Conservation (phyloP, 78 protist species). For the Planoprotostelium fungivorum region DNA sequence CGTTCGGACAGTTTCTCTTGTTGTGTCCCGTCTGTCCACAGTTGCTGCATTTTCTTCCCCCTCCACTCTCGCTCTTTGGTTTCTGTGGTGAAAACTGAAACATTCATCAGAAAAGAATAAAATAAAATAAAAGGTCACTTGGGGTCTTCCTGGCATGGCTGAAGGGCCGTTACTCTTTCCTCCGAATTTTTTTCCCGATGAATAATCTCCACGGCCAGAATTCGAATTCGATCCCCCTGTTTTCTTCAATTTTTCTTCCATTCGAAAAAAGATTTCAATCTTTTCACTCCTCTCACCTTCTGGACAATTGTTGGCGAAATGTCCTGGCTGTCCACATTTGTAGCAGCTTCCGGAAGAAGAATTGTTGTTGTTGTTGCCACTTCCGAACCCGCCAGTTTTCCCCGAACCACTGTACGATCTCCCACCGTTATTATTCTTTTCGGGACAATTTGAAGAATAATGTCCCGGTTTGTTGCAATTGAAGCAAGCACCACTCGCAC, state of each 20-base stretch:
- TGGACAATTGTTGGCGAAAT: slow-evolving; percentile 11
- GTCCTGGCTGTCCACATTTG: slow-evolving; percentile 13
- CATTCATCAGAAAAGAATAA: not conserved
- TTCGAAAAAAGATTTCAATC: not conserved
- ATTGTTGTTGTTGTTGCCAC: not conserved
- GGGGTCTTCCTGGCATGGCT: not conserved
- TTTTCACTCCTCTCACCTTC: not conserved
- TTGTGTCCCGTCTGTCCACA: not conserved
- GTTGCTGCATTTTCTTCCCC: not conserved
- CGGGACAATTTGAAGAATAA: slow-evolving; percentile 28
- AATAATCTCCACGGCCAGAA: not conserved
- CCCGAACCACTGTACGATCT: too few relatives aligned
- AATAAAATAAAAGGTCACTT: not conserved
- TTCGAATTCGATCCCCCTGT: not conserved
- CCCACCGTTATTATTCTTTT: not conserved
- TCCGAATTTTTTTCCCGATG: not conserved
- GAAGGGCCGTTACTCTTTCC: not conserved
- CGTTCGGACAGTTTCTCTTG: not conserved
- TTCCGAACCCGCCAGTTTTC: not conserved
- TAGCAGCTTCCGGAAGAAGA: slow-evolving; percentile 3
- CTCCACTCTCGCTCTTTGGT: not conserved
- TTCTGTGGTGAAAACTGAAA: not conserved
- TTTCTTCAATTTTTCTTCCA: not conserved
- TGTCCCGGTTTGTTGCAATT: slow-evolving; percentile 38
- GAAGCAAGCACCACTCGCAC: slow-evolving; percentile 35